Percentiles rank a stretch among this genome's conserved stretches.
phyloP scores from a whole-genome alignment of 202 grass and related monocot species.

The Schoenoplectus triqueter region DNA sequence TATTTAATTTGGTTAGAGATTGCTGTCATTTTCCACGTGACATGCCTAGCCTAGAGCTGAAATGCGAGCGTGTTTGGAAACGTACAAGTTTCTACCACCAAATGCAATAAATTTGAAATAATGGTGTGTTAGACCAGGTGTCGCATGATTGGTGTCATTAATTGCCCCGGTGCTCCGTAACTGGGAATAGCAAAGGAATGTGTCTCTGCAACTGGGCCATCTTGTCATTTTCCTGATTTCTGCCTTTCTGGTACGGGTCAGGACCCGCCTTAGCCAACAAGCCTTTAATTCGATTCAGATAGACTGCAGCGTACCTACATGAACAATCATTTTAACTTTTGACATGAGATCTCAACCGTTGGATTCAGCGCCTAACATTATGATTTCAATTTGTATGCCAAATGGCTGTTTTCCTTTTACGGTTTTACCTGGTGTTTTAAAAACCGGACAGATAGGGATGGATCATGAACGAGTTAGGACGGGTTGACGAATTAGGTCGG shows the following conservation, averaged over 20 bases:
- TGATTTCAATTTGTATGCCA: not conserved
- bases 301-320: not conserved
- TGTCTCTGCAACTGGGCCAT: constrained; percentile 29
- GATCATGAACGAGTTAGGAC: too few species aligned
- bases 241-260: not conserved
- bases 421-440: too few species aligned
- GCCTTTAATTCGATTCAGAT: not conserved
- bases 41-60: not conserved
- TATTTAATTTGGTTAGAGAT: not conserved
- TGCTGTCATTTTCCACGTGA: not conserved
- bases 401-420: not conserved
- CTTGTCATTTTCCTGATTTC: not conserved
- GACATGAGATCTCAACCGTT: not conserved
- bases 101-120: constrained; percentile 13
- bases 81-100: not conserved
- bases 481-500: too few species aligned
- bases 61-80: not conserved
- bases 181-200: not conserved
- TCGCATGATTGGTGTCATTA: constrained; percentile 29
- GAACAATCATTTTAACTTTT: not conserved
- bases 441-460: too few species aligned
- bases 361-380: not conserved
- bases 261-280: not conserved
- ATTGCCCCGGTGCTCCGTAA: not conserved
- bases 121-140: not conserved